Evolutionary conservation across 169 alveolate species (phyloP).

Genomic region (Babesia gibsoni): DNA sequence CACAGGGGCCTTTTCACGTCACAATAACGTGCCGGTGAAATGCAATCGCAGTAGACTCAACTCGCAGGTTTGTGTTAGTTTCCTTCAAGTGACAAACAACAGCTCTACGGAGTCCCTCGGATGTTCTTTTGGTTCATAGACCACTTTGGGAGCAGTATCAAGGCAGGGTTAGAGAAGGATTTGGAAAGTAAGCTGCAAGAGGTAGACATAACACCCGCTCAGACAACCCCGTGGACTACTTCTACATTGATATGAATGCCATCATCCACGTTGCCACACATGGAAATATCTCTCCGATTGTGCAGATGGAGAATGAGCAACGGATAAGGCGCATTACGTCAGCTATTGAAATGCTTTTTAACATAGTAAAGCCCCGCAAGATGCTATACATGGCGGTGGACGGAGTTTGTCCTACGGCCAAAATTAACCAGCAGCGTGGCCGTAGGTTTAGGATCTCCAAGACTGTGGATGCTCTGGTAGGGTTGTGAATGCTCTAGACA

Average conservation of each 20-base stretch:
- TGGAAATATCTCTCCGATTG: constrained; percentile 45
- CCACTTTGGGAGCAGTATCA: constrained; percentile 31
- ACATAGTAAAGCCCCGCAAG: constrained; percentile 90
- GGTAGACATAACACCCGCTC: background rate
- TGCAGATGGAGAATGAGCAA: constrained; percentile 58
- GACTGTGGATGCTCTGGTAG: constrained; percentile 21
- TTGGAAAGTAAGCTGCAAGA: constrained; percentile 9
- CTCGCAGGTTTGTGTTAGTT: too few relatives aligned
- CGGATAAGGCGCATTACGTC: constrained; percentile 47
- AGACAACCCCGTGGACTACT: constrained; percentile 47
- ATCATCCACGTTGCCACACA: constrained; percentile 62
- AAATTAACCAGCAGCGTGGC: constrained; percentile 97
- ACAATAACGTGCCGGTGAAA: too few relatives aligned
- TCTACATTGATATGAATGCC: constrained; percentile 64
- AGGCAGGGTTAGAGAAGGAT: constrained; percentile 25
- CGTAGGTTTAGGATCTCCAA: constrained; percentile 83
- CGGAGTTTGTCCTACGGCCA: constrained; percentile 99
- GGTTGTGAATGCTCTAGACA: background rate
- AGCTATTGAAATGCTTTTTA: constrained; percentile 43
- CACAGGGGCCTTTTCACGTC: background rate
- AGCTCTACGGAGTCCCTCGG: constrained; percentile 62
- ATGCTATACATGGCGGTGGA: constrained; percentile 95
- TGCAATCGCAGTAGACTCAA: too few relatives aligned
- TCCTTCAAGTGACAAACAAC: too few relatives aligned
- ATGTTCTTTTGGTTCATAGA: constrained; percentile 56